Conservation (phyloP, 306 rosid species). For the Herpetospermum pedunculosum region DNA sequence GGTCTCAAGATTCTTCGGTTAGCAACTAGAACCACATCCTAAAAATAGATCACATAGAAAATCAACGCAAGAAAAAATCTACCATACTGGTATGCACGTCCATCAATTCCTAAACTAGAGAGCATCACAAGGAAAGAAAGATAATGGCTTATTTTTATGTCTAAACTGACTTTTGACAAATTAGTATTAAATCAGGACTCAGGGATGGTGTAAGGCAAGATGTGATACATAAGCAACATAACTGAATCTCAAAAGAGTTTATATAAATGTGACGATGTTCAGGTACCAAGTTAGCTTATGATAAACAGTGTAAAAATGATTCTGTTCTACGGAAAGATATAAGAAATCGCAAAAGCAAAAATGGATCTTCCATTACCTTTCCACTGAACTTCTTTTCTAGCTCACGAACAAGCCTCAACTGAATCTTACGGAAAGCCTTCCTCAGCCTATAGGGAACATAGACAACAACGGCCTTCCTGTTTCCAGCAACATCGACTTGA, state of each 20-base stretch:
- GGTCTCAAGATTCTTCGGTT: conserved; percentile 60
- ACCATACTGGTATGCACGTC: neutral
- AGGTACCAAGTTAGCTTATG: neutral
- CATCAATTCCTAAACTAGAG: neutral
- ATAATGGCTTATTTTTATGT: too few species aligned
- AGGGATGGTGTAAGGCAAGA: neutral
- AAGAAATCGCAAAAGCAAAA: neutral
- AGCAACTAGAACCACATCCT: conserved; percentile 62
- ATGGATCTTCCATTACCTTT: conserved; percentile 25
- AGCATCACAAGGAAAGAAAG: neutral
- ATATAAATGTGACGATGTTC: neutral
- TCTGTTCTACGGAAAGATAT: neutral
- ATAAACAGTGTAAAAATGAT: neutral
- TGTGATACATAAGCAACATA: neutral
- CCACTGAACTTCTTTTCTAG: conserved; percentile 72
- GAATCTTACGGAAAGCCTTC: conserved; percentile 61
- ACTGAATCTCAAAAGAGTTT: too few species aligned
- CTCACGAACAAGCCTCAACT: conserved; percentile 58
- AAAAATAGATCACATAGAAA: neutral
- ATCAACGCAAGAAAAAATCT: neutral
- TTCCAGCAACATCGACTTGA: conserved; percentile 48
- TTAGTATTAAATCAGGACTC: neutral
- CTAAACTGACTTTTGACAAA: neutral
- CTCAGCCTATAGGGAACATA: conserved; percentile 57
- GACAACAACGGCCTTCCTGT: conserved; percentile 58